phyloP scores from a whole-genome alignment of 2,329 filamentous ascomycete species.

The Parastagonospora nodorum region DNA sequence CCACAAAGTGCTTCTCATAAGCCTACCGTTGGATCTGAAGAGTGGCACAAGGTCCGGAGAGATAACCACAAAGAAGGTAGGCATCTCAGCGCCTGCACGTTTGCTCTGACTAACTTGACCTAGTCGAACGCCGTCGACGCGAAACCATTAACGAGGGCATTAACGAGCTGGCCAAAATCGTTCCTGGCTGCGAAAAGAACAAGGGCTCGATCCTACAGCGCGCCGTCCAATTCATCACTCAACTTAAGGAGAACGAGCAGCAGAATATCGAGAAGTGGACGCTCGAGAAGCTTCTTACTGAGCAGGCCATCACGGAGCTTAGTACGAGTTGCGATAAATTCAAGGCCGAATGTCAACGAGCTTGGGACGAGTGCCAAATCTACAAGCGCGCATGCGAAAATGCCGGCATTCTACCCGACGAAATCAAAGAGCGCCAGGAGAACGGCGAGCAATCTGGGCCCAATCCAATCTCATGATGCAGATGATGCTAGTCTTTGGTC shows the following conservation, averaged over 20 bases:
- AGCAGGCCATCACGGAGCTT: constrained; percentile 87
- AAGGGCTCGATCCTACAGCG: constrained; percentile 95
- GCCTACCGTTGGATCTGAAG: constrained; percentile 90
- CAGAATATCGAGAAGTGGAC: constrained; percentile 96
- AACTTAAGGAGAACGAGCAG: constrained; percentile 91
- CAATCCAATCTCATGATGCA: constrained; percentile 23
- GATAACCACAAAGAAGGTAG: constrained; percentile 99
- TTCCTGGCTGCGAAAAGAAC: constrained; percentile 97
- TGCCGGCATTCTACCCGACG: constrained; percentile 47
- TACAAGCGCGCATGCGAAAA: constrained; percentile 66
- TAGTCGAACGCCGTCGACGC: constrained; percentile 92
- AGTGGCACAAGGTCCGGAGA: constrained; percentile 97
- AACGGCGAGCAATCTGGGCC: constrained; percentile 45
- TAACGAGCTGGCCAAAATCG: constrained; percentile 96
- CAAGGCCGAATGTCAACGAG: constrained; percentile 77
- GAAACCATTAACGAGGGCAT: constrained; percentile 99
- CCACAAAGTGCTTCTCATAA: constrained; percentile 57
- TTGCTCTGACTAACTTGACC: constrained; percentile 8
- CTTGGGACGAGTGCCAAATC: constrained; percentile 76
- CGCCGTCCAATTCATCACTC: constrained; percentile 90
- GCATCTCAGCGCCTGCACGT: constrained; percentile 21
- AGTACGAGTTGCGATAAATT: constrained; percentile 86
- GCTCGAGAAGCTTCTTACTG: constrained; percentile 84
- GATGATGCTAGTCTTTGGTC: not conserved
- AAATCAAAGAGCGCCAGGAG: constrained; percentile 48